Percentiles rank a stretch among this genome's conserved stretches.
These are phyloP conservation scores for Populus simonii DNA, from an alignment of 345 rosid species.

Conservation along the genomic window DNA sequence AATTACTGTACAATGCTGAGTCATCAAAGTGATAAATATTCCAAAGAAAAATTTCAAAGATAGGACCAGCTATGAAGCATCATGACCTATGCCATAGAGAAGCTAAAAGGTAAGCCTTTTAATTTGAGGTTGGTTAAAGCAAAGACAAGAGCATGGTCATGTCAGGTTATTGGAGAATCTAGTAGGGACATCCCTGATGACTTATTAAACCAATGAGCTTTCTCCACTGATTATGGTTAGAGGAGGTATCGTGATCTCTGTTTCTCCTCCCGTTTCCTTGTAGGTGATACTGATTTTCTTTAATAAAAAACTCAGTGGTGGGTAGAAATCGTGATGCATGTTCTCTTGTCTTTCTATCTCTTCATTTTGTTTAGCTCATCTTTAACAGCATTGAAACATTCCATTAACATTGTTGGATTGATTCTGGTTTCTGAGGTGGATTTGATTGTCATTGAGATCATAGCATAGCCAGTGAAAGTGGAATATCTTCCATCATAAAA, in stretches of 20 bases:
- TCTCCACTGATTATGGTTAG: neutral
- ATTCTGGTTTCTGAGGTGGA: neutral
- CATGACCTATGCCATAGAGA: neutral
- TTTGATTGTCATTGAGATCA: neutral
- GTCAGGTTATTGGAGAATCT: neutral
- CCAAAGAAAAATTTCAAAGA: neutral
- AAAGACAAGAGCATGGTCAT: conserved; percentile 1
- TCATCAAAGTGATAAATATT: neutral
- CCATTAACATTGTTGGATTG: neutral
- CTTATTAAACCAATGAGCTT: neutral
- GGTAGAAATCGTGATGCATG: neutral
- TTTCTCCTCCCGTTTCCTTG: neutral
- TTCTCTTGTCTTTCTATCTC: neutral
- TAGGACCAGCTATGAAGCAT: neutral
- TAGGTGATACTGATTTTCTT: neutral
- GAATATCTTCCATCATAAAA: neutral
- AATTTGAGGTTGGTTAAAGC: neutral
- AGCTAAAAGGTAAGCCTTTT: neutral
- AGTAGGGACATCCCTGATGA: conserved; percentile 1
- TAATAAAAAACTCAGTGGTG: neutral
- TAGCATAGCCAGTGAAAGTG: neutral
- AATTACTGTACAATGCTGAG: neutral
- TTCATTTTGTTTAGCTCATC: neutral
- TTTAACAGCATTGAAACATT: neutral
- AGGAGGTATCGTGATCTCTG: neutral